These are phyloP conservation scores for Pythium chondricola DNA, from an alignment of 352 stramenopile genomes.

Conservation along the genomic window DNA sequence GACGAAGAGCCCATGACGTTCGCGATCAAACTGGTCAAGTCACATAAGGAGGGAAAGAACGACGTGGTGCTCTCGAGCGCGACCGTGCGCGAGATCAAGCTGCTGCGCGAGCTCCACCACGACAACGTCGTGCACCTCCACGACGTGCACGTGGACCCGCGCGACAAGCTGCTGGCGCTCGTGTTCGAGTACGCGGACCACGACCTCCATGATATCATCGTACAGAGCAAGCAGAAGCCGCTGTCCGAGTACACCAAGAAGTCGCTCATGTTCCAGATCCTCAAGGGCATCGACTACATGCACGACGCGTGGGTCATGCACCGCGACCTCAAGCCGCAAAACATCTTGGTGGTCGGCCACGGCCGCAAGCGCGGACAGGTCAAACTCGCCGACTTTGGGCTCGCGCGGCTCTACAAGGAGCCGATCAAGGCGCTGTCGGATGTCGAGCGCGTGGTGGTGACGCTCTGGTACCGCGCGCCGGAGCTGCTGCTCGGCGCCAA, in stretches of 20 bases:
- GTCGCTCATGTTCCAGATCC: slow-evolving; percentile 90
- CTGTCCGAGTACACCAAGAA: slow-evolving; percentile 90
- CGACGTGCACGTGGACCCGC: slow-evolving; percentile 82
- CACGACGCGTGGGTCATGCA: slow-evolving; percentile 92
- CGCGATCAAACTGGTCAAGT: slow-evolving; percentile 87
- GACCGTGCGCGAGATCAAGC: slow-evolving; percentile 87
- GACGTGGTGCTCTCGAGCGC: slow-evolving; percentile 85
- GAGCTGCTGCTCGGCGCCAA: slow-evolving; percentile 91
- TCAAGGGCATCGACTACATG: slow-evolving; percentile 92
- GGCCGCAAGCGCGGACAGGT: slow-evolving; percentile 76
- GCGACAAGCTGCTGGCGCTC: slow-evolving; percentile 75
- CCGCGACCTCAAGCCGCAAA: slow-evolving; percentile 92
- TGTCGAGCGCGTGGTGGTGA: slow-evolving; percentile 92
- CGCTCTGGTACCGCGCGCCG: slow-evolving; percentile 93
- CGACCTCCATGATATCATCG: slow-evolving; percentile 86
- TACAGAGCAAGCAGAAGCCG: slow-evolving; percentile 83
- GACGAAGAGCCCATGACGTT: slow-evolving; percentile 82
- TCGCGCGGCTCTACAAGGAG: slow-evolving; percentile 86
- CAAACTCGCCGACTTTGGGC: slow-evolving; percentile 82
- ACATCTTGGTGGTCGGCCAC: slow-evolving; percentile 89
- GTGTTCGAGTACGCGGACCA: slow-evolving; percentile 90
- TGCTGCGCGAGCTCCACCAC: slow-evolving; percentile 82
- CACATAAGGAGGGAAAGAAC: slow-evolving; percentile 87
- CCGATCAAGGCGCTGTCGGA: slow-evolving; percentile 85
- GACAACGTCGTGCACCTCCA: slow-evolving; percentile 85